phyloP scores from a whole-genome alignment of 768 basidiomycete species.

The Kwoniella sp. region DNA sequence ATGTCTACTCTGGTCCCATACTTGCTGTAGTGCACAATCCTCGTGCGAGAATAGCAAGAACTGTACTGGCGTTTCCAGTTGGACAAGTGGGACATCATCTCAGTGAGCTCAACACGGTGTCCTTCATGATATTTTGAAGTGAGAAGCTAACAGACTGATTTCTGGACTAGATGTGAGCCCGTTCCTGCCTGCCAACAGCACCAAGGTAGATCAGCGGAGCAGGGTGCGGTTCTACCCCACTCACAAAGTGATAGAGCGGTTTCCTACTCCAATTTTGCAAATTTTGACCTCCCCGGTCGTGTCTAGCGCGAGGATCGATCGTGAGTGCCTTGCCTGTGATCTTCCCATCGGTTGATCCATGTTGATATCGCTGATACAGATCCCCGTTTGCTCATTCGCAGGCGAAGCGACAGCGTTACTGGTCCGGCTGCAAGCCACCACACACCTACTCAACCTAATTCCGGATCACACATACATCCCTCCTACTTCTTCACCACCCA shows the following conservation, averaged over 20 bases:
- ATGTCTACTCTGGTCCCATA: constrained; percentile 24
- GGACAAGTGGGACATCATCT: constrained; percentile 32
- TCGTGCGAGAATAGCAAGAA: constrained; percentile 23
- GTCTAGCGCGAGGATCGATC: constrained; percentile 28
- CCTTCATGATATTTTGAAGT: background rate
- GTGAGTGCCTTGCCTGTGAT: constrained; percentile 19
- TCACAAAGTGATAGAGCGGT: constrained; percentile 27
- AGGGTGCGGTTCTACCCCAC: constrained; percentile 26
- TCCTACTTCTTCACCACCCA: constrained; percentile 3
- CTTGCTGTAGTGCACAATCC: constrained; percentile 20
- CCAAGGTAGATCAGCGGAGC: constrained; percentile 6
- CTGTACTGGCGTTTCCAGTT: constrained; percentile 23
- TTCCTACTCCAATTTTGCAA: constrained; percentile 38
- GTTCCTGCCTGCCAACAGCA: constrained; percentile 19
- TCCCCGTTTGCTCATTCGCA: background rate
- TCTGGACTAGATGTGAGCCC: constrained; percentile 25
- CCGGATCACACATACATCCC: constrained; percentile 33
- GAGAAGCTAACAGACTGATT: background rate
- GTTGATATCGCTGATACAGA: too few relatives aligned
- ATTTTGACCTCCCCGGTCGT: constrained; percentile 31
- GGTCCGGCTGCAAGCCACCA: constrained; percentile 35
- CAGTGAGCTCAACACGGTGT: constrained; percentile 20
- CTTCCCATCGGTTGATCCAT: constrained; percentile 3
- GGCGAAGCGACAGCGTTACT: constrained; percentile 31
- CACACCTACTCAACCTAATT: constrained; percentile 30